These are phyloP conservation scores for Populus hybrid DNA, from an alignment of 441 rosid genomes.

Conservation along the genomic window DNA sequence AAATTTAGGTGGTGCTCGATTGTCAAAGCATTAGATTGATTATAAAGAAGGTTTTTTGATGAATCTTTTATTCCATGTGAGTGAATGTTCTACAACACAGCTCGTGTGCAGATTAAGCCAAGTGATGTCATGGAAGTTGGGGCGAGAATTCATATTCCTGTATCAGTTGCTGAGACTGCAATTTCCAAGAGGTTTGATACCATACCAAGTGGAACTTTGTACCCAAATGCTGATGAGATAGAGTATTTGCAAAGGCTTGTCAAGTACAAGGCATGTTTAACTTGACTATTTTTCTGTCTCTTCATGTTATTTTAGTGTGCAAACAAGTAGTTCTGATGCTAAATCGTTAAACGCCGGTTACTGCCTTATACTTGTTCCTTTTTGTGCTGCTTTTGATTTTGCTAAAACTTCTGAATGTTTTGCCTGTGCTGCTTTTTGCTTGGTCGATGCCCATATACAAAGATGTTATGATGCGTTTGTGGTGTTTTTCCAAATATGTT, in stretches of 20 bases:
- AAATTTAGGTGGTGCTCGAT: too few relatives aligned
- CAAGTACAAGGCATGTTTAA: constrained; percentile 60
- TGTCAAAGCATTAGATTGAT: too few relatives aligned
- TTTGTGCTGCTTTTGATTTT: too few relatives aligned
- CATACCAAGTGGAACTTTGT: constrained; percentile 83
- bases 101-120: constrained; percentile 59
- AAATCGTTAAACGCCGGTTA: too few relatives aligned
- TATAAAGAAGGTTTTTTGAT: too few relatives aligned
- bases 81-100: constrained; percentile 36
- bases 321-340: too few relatives aligned
- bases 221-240: constrained; percentile 94
- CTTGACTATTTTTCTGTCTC: constrained; percentile 7
- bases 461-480: neutral
- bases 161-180: constrained; percentile 65
- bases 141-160: constrained; percentile 57
- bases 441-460: neutral
- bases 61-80: constrained; percentile 4
- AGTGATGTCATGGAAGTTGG: constrained; percentile 67
- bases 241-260: constrained; percentile 84
- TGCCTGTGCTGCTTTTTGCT: neutral
- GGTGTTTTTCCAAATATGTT: neutral
- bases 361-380: too few relatives aligned
- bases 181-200: constrained; percentile 73
- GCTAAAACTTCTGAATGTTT: neutral
- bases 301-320: neutral